Evolutionary conservation across 495 filamentous ascomycete species (phyloP), one percentile per base, ranked within the genome.

Genomic region (Hypoxylon intermedium): DNA sequence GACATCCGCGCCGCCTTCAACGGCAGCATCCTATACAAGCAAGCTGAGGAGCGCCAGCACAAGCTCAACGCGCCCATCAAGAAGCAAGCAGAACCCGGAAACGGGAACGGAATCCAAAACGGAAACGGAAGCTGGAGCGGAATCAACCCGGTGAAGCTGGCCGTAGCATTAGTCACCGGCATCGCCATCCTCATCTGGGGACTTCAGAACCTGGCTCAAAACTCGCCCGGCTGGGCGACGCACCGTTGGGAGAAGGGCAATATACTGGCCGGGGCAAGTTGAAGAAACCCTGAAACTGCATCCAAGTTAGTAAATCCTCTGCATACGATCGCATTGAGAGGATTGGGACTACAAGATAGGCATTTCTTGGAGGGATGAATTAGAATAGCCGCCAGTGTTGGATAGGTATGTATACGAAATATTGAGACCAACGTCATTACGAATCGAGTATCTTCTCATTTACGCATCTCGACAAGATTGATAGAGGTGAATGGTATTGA

Each of bases 1-100:
- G 45, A 58, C 23, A 50, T 58, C 20, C 54, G 54, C 28, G 54
- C 36, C 15, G 54, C 54, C 6, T 50, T 50, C 45, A 20, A 58
- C 20, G 54, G 44, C 23, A 58, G 45, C 46, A 11, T 58, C 21
- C 20, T 58, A n/a, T 50, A 34, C 20, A 42, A 44, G 45, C 47
- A 24, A 23, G 54, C 54, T 6, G 44, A 48, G 19, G 44, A 42
- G 30, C 46, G n/a, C 21, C 26, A 36, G 13, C 54, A 9, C 9
- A 46, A 11, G 24, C 24, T 11, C 2, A 15, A 55, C 9, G 26
- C 21, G 18, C n/a, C n/a, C 28, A 36, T 11, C 28, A 24, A 42
- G 23, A 46, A 47, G 23, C 40, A 44, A 24, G 13, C 13, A 1
- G 33, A 36, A 16, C n/a, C 3, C 1, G 23, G 19, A 13, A 40